Conservation (phyloP, 2,329 filamentous ascomycete species). For the Fusarium sp. region DNA sequence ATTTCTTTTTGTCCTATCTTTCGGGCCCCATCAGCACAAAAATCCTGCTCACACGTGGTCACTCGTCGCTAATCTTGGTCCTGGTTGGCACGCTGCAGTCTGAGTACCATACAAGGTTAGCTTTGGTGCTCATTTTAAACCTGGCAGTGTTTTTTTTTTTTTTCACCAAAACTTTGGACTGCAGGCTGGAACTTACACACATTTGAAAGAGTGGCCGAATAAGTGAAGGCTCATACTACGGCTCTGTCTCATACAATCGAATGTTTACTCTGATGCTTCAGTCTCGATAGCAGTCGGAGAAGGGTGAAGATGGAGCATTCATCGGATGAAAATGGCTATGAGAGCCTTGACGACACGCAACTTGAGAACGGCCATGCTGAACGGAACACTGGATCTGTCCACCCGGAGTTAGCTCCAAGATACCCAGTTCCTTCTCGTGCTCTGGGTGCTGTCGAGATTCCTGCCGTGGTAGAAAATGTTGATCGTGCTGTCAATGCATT, state of each 20-base stretch:
- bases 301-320: slow-evolving; percentile 27
- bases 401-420: slow-evolving; percentile 51
- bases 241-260: not conserved
- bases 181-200: slow-evolving; percentile 22
- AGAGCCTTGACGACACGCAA: slow-evolving; percentile 39
- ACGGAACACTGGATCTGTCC: slow-evolving; percentile 5
- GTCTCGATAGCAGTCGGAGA: not conserved
- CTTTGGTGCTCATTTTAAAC: slow-evolving; percentile 5
- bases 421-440: slow-evolving; percentile 55
- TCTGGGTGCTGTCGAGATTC: slow-evolving; percentile 61
- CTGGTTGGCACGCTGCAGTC: not conserved
- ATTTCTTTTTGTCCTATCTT: not conserved
- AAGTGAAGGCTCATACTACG: not conserved
- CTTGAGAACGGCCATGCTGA: slow-evolving; percentile 21
- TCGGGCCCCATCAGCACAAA: not conserved
- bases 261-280: not conserved
- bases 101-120: slow-evolving; percentile 11
- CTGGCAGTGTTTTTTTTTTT: slow-evolving; percentile 31
- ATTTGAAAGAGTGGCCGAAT: not conserved
- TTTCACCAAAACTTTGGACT: slow-evolving; percentile 14
- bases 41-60: not conserved
- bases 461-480: slow-evolving; percentile 61
- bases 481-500: slow-evolving; percentile 61
- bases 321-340: slow-evolving; percentile 44
- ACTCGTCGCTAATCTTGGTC: slow-evolving; percentile 6